Evolutionary conservation across 2,329 filamentous ascomycete genomes (phyloP).

Genomic region (Dothiorella sarmentorum): DNA sequence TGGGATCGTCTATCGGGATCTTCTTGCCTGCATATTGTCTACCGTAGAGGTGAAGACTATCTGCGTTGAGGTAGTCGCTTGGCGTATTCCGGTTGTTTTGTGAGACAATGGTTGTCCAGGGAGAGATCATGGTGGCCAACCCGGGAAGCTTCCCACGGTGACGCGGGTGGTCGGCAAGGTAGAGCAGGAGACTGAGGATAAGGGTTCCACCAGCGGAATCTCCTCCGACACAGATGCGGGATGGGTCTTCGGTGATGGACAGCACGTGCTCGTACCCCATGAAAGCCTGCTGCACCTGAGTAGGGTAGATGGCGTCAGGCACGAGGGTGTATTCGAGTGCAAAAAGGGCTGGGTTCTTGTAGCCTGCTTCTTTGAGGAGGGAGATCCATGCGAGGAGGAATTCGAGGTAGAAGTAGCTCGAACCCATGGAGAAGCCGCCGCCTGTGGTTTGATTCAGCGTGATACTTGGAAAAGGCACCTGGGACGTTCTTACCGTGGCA

Average conservation of each 20-base stretch:
- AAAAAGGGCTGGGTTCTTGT: constrained; percentile 73
- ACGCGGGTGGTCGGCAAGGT: constrained; percentile 53
- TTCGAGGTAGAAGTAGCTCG: constrained; percentile 78
- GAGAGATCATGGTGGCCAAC: constrained; percentile 71
- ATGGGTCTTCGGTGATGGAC: constrained; percentile 53
- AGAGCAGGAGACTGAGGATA: constrained; percentile 68
- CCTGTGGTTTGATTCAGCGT: constrained; percentile 43
- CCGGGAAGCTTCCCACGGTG: constrained; percentile 49
- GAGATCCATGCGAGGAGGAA: constrained; percentile 71
- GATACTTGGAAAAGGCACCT: neutral
- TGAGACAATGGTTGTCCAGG: constrained; percentile 74
- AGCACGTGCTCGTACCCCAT: constrained; percentile 70
- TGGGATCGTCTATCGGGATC: constrained; percentile 50
- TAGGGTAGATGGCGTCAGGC: constrained; percentile 69
- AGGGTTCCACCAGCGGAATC: constrained; percentile 78
- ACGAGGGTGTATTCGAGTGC: constrained; percentile 78
- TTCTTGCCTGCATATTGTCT: constrained; percentile 61
- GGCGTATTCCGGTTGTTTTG: constrained; percentile 62
- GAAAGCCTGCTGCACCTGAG: constrained; percentile 67
- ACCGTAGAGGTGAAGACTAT: constrained; percentile 66
- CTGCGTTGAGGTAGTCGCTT: constrained; percentile 71
- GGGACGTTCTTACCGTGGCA: constrained; percentile 58
- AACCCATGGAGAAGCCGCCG: constrained; percentile 81
- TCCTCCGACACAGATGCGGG: constrained; percentile 67
- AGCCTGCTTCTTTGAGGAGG: constrained; percentile 62